A percentile compares a stretch with the other conserved stretches of the same genome.
These are phyloP conservation scores for Achaetomiella virescens DNA, from an alignment of 495 filamentous ascomycete genomes.

Conservation along the genomic window DNA sequence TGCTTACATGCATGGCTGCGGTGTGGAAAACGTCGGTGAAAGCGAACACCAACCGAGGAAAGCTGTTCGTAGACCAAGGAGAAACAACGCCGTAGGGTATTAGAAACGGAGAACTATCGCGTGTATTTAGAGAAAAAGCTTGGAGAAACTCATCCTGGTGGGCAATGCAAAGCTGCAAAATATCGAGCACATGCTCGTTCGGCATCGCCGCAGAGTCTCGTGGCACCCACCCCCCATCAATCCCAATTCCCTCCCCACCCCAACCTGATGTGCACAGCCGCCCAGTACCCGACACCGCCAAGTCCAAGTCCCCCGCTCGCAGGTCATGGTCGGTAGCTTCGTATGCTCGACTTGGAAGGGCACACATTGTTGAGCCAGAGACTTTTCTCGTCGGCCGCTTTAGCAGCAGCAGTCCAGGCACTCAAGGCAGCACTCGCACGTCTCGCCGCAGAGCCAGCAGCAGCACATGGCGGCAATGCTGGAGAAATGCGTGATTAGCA, in stretches of 20 bases:
- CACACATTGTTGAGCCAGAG: background rate
- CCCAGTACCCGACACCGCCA: background rate
- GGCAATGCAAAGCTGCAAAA: background rate
- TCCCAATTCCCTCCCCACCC: background rate
- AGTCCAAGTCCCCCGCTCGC: background rate
- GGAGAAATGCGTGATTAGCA: background rate
- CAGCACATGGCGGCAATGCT: constrained; percentile 23
- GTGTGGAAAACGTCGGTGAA: too few relatives aligned
- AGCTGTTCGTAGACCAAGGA: too few relatives aligned
- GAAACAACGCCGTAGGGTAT: background rate
- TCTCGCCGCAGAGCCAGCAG: constrained; percentile 24
- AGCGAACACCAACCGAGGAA: too few relatives aligned
- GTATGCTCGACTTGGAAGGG: background rate
- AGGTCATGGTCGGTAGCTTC: background rate
- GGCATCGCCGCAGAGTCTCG: background rate
- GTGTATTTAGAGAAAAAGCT: background rate
- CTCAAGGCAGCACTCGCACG: constrained; percentile 24
- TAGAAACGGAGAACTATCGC: background rate
- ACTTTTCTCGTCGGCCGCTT: background rate
- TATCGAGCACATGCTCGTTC: background rate
- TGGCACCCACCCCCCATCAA: background rate
- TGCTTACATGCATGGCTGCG: background rate
- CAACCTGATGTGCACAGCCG: background rate
- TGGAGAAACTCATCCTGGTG: background rate
- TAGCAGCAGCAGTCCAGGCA: constrained; percentile 23